Percentiles rank a stretch among this genome's conserved stretches.
phyloP scores from a whole-genome alignment of 2,329 filamentous ascomycete genomes.

The Penicillium sp. region DNA sequence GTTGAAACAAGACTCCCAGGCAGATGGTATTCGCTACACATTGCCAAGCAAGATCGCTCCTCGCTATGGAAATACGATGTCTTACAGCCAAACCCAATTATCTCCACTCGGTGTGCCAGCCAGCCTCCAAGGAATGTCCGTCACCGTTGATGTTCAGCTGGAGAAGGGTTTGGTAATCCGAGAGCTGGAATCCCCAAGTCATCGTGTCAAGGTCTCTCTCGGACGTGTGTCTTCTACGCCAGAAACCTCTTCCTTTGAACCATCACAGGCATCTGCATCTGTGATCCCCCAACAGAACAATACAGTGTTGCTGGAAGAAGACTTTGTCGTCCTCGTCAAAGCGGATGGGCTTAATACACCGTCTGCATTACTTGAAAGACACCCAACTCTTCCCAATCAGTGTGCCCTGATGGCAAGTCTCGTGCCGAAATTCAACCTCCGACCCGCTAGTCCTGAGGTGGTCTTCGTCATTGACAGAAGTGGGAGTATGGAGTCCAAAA shows the following conservation, averaged over 20 bases:
- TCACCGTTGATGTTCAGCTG: constrained; percentile 55
- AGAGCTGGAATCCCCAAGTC: constrained; percentile 57
- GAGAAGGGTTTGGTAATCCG: constrained; percentile 50
- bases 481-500: constrained; percentile 50
- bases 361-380: constrained; percentile 56
- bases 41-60: constrained; percentile 61
- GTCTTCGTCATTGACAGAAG: constrained; percentile 66
- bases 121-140: constrained; percentile 39
- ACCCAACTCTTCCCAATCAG: constrained; percentile 53
- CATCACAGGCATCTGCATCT: constrained; percentile 55
- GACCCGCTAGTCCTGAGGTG: constrained; percentile 51
- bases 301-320: constrained; percentile 43
- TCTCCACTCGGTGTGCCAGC: not conserved
- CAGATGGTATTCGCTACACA: constrained; percentile 60
- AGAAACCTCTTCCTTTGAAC: constrained; percentile 39
- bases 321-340: constrained; percentile 60
- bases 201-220: constrained; percentile 58
- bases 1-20: constrained; percentile 61
- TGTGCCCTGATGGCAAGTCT: constrained; percentile 62
- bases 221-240: constrained; percentile 48
- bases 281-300: constrained; percentile 41
- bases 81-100: constrained; percentile 2
- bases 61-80: constrained; percentile 47
- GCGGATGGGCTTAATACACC: constrained; percentile 54
- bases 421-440: constrained; percentile 60